Percentiles rank a stretch among this genome's conserved stretches.
These are phyloP conservation scores for Mortierella sp. DNA, from an alignment of 371 early-diverging fungal genomes.

Conservation along the genomic window DNA sequence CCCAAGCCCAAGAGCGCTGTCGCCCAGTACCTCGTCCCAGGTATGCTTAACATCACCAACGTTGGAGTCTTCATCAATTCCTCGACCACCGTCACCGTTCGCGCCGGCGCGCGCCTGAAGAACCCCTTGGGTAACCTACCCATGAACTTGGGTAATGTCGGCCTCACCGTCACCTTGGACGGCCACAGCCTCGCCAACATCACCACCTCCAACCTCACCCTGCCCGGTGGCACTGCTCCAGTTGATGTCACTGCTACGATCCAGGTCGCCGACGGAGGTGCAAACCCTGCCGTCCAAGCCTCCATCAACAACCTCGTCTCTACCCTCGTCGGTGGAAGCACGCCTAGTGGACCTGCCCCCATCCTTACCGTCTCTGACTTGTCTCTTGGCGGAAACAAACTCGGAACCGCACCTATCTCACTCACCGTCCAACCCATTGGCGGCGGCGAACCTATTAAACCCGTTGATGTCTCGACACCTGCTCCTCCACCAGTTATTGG, in stretches of 20 bases:
- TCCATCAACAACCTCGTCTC: conserved; percentile 46
- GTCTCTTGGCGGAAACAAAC: conserved; percentile 17
- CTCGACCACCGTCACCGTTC: conserved; percentile 32
- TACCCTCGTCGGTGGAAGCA: conserved; percentile 39
- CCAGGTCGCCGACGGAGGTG: conserved; percentile 37
- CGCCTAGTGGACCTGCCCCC: conserved; percentile 39
- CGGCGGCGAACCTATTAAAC: conserved; percentile 15
- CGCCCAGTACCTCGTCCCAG: conserved; percentile 47
- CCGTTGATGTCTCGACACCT: conserved; percentile 11
- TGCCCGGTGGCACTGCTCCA: conserved; percentile 33
- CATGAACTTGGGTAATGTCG: conserved; percentile 34
- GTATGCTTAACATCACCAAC: conserved; percentile 46
- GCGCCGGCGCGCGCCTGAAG: conserved; percentile 20
- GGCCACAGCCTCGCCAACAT: conserved; percentile 38
- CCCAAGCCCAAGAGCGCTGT: conserved; percentile 40
- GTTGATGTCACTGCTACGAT: conserved; percentile 39
- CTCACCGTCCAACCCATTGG: conserved; percentile 37
- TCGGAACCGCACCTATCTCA: conserved; percentile 31
- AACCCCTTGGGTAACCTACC: conserved; percentile 41
- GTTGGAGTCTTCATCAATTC: conserved; percentile 27
- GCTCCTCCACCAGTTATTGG: conserved; percentile 43
- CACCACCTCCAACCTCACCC: conserved; percentile 30
- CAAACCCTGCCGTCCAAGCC: conserved; percentile 31
- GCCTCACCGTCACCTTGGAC: conserved; percentile 31
- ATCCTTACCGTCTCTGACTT: conserved; percentile 28